These are phyloP conservation scores for Solanum clarkiae DNA, from an alignment of 257 asterid genomes.

Conservation along the genomic window DNA sequence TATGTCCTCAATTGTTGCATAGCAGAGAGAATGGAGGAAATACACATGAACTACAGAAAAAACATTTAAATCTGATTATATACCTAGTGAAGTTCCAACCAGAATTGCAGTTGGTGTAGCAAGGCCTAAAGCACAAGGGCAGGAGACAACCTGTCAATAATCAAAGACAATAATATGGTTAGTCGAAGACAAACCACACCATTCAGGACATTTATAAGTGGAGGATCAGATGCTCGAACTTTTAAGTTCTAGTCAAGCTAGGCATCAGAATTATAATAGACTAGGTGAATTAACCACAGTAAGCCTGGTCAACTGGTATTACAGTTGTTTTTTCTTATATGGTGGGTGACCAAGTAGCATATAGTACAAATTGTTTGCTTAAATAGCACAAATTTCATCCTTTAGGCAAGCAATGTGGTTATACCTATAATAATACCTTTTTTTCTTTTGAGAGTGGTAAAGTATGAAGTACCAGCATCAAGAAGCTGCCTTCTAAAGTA, in stretches of 20 bases:
- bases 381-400: neutral
- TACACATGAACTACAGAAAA: neutral
- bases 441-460: too few relatives aligned
- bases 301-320: neutral
- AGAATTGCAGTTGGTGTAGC: constrained; percentile 97
- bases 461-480: neutral
- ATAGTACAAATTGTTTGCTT: neutral
- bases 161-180: neutral
- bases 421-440: neutral
- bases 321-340: neutral
- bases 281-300: neutral
- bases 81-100: constrained; percentile 99
- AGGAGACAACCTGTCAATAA: constrained; percentile 75
- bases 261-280: neutral
- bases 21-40: neutral
- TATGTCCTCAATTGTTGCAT: neutral
- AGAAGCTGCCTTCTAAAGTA: neutral
- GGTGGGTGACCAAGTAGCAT: neutral
- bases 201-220: neutral
- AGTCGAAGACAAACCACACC: neutral
- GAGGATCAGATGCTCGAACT: neutral
- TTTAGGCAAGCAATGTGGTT: neutral
- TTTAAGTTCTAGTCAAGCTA: neutral
- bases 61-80: neutral
- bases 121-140: constrained; percentile 99